Percentiles rank a stretch among this genome's conserved stretches.
phyloP scores from a whole-genome alignment of 148 eudicot species.

The Vaccinium corymbosum region DNA sequence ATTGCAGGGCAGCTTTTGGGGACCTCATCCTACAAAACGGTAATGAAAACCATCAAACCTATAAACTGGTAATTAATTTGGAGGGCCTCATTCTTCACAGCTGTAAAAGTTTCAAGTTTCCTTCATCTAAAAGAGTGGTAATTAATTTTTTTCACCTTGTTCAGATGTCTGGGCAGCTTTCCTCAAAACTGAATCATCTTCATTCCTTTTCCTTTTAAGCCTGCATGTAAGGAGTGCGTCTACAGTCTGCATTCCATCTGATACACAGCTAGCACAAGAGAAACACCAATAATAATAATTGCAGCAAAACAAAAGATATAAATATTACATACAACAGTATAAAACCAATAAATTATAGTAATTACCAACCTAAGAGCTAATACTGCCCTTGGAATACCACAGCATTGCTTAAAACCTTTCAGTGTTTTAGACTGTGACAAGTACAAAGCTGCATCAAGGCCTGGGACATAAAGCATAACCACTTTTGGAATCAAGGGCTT shows the following conservation, averaged over 20 bases:
- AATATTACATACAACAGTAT: neutral
- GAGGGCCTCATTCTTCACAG: neutral
- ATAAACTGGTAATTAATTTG: neutral
- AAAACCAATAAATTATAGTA: neutral
- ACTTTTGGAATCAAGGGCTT: slow-evolving; percentile 92
- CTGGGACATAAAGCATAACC: slow-evolving; percentile 87
- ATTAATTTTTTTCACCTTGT: slow-evolving; percentile 40
- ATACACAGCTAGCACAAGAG: slow-evolving; percentile 72
- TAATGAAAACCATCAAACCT: neutral
- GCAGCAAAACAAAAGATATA: neutral
- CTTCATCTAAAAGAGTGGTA: neutral
- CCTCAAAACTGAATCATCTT: slow-evolving; percentile 32
- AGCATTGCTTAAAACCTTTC: slow-evolving; percentile 57
- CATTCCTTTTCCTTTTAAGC: slow-evolving; percentile 80
- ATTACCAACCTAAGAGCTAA: slow-evolving; percentile 81
- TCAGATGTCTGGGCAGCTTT: slow-evolving; percentile 38
- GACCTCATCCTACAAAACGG: neutral
- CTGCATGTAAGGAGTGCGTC: slow-evolving; percentile 90
- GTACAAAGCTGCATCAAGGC: slow-evolving; percentile 87
- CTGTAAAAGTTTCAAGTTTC: neutral
- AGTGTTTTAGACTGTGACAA: slow-evolving; percentile 66
- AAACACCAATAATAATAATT: slow-evolving; percentile 22
- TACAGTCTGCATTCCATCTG: slow-evolving; percentile 90
- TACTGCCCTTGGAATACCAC: slow-evolving; percentile 82
- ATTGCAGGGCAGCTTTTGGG: neutral